Evolutionary conservation across 768 basidiomycete genomes (phyloP).

Genomic region (Chalciporus piperatus): DNA sequence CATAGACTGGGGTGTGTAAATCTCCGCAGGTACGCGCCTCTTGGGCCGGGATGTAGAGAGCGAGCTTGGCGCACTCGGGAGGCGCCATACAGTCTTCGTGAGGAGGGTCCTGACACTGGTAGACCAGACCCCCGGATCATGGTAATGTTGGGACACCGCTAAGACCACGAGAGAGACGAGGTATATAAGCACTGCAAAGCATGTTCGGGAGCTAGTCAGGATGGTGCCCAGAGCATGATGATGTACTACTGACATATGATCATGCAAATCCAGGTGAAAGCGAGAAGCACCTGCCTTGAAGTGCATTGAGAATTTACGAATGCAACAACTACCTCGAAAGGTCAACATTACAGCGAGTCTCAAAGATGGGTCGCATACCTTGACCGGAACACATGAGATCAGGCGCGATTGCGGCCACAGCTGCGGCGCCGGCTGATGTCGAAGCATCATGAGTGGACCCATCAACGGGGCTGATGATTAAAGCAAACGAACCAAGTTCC

Average conservation of each 20-base stretch:
- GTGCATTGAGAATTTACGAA: constrained; percentile 34
- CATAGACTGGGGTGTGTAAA: constrained; percentile 44
- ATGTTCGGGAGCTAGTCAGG: constrained; percentile 1
- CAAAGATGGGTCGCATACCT: constrained; percentile 21
- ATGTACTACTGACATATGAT: constrained; percentile 35
- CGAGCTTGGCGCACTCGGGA: constrained; percentile 37
- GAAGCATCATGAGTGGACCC: constrained; percentile 1
- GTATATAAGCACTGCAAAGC: constrained; percentile 53
- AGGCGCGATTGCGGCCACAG: constrained; percentile 42
- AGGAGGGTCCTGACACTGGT: constrained; percentile 45
- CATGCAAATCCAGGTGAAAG: constrained; percentile 56
- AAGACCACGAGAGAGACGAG: constrained; percentile 47
- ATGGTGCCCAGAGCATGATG: neutral
- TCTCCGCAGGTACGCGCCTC: constrained; percentile 34
- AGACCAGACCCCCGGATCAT: constrained; percentile 52
- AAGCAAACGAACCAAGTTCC: constrained; percentile 50
- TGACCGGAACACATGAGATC: constrained; percentile 33
- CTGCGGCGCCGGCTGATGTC: constrained; percentile 49
- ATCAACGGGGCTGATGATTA: no score
- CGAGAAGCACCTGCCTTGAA: constrained; percentile 54
- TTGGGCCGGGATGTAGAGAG: constrained; percentile 35
- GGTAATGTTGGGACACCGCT: constrained; percentile 39
- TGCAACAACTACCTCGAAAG: neutral
- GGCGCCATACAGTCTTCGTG: constrained; percentile 27
- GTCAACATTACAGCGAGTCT: constrained; percentile 3